A percentile compares a stretch with the other conserved stretches of the same genome.
Evolutionary conservation across 495 filamentous ascomycete genomes (phyloP).

Genomic region (Xylaria venustula): DNA sequence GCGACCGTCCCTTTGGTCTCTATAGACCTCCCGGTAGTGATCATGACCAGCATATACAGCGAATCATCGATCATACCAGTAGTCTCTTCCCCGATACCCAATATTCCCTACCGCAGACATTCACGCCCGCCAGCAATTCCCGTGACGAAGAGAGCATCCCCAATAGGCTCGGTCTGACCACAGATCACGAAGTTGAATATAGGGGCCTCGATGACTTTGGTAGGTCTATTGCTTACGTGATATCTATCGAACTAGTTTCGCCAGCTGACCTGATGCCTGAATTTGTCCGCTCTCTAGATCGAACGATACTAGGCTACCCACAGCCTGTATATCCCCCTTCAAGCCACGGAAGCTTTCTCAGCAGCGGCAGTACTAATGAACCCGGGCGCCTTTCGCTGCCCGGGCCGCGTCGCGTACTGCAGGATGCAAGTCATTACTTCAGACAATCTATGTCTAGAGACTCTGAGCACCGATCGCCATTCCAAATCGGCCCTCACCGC

Average conservation of each 20-base stretch:
- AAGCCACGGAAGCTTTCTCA: background rate
- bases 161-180: background rate
- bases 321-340: slow-evolving; percentile 1
- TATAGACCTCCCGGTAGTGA: slow-evolving; percentile 13
- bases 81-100: slow-evolving; percentile 17
- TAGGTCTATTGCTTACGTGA: slow-evolving; percentile 9
- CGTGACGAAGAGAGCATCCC: background rate
- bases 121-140: background rate
- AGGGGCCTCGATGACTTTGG: slow-evolving; percentile 34
- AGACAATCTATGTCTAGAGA: slow-evolving; percentile 10
- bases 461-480: slow-evolving; percentile 4
- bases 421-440: slow-evolving; percentile 30
- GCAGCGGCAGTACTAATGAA: slow-evolving; percentile 7
- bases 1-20: slow-evolving; percentile 15
- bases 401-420: slow-evolving; percentile 20
- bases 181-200: background rate
- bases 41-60: slow-evolving; percentile 25
- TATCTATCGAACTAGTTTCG: too few species aligned
- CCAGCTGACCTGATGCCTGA: background rate
- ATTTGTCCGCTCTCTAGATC: slow-evolving; percentile 10
- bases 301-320: slow-evolving; percentile 16
- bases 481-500: slow-evolving; percentile 6
- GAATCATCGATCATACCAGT: slow-evolving; percentile 28
- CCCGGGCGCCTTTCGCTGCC: slow-evolving; percentile 26
- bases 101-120: slow-evolving; percentile 10